A percentile compares a stretch with the other conserved stretches of the same genome.
These are phyloP conservation scores for Sugiyamaella marilandica DNA, from an alignment of 805 yeast species.

Conservation along the genomic window DNA sequence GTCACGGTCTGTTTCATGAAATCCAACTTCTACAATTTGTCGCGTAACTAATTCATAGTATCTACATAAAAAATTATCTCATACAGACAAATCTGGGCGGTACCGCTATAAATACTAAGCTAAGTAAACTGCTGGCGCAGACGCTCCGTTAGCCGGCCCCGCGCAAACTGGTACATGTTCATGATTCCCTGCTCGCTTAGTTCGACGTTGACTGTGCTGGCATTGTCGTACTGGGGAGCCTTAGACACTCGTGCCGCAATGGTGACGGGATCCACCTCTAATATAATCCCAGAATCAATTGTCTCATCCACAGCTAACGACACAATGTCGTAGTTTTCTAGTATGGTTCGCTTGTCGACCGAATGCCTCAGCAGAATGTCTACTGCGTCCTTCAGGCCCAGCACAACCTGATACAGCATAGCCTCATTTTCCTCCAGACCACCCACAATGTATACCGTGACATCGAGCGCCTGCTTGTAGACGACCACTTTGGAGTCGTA, in stretches of 20 bases:
- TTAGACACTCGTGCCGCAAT: slow-evolving; percentile 89
- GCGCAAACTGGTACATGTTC: slow-evolving; percentile 85
- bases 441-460: slow-evolving; percentile 66
- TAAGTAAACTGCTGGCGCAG: slow-evolving; percentile 38
- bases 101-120: neutral
- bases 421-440: slow-evolving; percentile 80
- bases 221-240: slow-evolving; percentile 66
- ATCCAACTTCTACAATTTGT: no score
- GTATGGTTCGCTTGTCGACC: slow-evolving; percentile 71
- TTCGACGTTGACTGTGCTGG: slow-evolving; percentile 35
- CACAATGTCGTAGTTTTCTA: slow-evolving; percentile 81
- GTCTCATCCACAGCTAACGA: slow-evolving; percentile 86
- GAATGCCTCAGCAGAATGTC: slow-evolving; percentile 64
- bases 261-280: slow-evolving; percentile 83
- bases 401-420: slow-evolving; percentile 65
- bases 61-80: neutral
- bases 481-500: slow-evolving; percentile 75
- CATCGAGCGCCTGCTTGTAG: slow-evolving; percentile 82
- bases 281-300: slow-evolving; percentile 86
- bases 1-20: no score
- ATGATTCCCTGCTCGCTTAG: slow-evolving; percentile 47
- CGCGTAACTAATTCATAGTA: neutral
- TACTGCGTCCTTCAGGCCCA: slow-evolving; percentile 75
- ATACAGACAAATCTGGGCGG: neutral
- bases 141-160: slow-evolving; percentile 58